These are phyloP conservation scores for Ascosphaera apis DNA, from an alignment of 2,329 filamentous ascomycete genomes.

Conservation along the genomic window DNA sequence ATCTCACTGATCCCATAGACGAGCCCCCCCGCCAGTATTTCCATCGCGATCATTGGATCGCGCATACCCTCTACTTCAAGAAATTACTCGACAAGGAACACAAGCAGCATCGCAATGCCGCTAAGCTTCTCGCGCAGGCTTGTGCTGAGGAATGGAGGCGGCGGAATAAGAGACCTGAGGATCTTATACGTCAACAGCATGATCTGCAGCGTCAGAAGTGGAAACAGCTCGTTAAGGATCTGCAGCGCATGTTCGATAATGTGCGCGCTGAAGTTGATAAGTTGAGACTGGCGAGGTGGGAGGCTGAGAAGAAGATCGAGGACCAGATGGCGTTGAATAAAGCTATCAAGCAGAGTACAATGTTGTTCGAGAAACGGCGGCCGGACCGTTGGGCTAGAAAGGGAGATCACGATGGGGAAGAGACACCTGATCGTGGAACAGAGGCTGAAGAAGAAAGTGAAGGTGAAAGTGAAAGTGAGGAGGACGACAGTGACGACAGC, in stretches of 20 bases:
- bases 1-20: slow-evolving; percentile 47
- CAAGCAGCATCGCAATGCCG: slow-evolving; percentile 48
- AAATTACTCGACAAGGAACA: slow-evolving; percentile 62
- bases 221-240: slow-evolving; percentile 43
- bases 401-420: slow-evolving; percentile 28
- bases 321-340: slow-evolving; percentile 31
- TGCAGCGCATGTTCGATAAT: slow-evolving; percentile 37
- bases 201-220: slow-evolving; percentile 46
- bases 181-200: slow-evolving; percentile 57
- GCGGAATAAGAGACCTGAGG: slow-evolving; percentile 32
- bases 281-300: slow-evolving; percentile 31
- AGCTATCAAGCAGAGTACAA: slow-evolving; percentile 28
- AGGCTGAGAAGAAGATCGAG: slow-evolving; percentile 29
- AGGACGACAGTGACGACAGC: slow-evolving; percentile 31
- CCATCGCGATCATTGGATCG: slow-evolving; percentile 66
- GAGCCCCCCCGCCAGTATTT: slow-evolving; percentile 61
- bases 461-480: slow-evolving; percentile 39
- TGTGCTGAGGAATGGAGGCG: slow-evolving; percentile 21
- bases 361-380: slow-evolving; percentile 24
- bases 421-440: slow-evolving; percentile 39
- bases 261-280: slow-evolving; percentile 35
- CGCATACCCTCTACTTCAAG: slow-evolving; percentile 58
- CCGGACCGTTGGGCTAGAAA: slow-evolving; percentile 19
- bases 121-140: slow-evolving; percentile 49
- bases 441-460: slow-evolving; percentile 46